Conservation (phyloP, 192 early-diverging fungal species). For the Coemansia sp. region DNA sequence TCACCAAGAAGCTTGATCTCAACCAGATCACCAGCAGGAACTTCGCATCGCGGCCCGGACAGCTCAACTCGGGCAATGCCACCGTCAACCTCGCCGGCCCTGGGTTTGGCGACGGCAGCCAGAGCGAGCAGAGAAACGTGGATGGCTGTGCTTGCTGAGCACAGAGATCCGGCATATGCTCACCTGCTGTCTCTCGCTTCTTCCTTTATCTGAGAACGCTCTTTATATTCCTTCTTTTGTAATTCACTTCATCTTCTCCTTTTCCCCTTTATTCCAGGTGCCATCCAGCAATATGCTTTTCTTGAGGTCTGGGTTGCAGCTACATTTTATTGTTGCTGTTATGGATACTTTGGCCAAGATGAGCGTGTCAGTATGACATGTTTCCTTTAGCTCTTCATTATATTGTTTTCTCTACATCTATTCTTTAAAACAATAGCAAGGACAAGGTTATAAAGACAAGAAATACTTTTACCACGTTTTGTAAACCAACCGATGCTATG, state of each 20-base stretch:
- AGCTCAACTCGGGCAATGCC: conserved; percentile 54
- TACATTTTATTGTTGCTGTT: too few species aligned
- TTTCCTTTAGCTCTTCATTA: too few species aligned
- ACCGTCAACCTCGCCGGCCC: conserved; percentile 44
- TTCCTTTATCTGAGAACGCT: not conserved
- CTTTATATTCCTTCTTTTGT: not conserved
- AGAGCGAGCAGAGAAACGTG: conserved; percentile 14
- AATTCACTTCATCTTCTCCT: not conserved
- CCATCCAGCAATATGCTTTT: not conserved
- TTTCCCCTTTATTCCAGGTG: not conserved
- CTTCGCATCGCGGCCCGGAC: conserved; percentile 27
- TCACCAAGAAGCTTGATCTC: conserved; percentile 58
- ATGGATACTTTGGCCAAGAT: too few species aligned
- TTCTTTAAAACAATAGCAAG: too few species aligned
- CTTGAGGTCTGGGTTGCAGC: not conserved
- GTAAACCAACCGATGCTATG: too few species aligned
- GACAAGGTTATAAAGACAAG: too few species aligned
- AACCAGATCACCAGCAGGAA: conserved; percentile 40
- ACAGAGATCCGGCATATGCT: not conserved
- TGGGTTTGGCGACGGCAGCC: conserved; percentile 20
- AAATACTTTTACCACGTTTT: too few species aligned
- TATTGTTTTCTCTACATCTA: too few species aligned
- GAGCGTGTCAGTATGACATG: too few species aligned
- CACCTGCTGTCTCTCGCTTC: conserved; percentile 8
- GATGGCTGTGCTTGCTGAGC: conserved; percentile 52